These are phyloP conservation scores for Musa acuminata DNA, from an alignment of 176 grass and related monocot genomes.

Conservation along the genomic window DNA sequence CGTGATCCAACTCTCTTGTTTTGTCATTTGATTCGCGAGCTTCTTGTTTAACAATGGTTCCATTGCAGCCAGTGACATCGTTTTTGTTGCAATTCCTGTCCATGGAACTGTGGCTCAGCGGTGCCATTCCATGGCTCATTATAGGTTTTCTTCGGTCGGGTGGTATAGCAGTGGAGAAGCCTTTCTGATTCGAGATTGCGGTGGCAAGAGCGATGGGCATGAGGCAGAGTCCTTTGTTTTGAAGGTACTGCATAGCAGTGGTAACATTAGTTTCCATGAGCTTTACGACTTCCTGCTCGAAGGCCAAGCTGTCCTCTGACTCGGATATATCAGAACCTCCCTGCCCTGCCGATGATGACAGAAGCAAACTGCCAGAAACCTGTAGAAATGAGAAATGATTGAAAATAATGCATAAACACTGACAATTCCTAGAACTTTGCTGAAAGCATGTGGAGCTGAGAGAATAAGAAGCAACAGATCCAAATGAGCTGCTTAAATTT, in stretches of 20 bases:
- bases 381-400: not conserved
- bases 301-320: constrained; percentile 8
- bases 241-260: constrained; percentile 25
- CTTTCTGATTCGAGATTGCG: constrained; percentile 23
- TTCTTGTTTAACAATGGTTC: constrained; percentile 6
- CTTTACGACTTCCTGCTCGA: constrained; percentile 28
- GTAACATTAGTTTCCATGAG: constrained; percentile 32
- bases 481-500: not conserved
- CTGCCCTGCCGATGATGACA: constrained; percentile 1
- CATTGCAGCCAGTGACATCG: not conserved
- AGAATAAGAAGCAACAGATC: not conserved
- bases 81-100: not conserved
- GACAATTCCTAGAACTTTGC: not conserved
- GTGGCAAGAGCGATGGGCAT: constrained; percentile 25
- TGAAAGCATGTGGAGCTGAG: not conserved
- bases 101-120: not conserved
- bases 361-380: constrained; percentile 12
- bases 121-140: not conserved
- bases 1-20: not conserved
- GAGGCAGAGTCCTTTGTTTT: constrained; percentile 25
- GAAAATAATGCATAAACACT: not conserved
- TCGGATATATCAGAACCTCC: not conserved
- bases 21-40: not conserved
- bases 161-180: not conserved
- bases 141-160: constrained; percentile 8